Base-by-base conservation (phyloP, 306 rosid species). In the Cyclanthera cordifolia region DNA sequence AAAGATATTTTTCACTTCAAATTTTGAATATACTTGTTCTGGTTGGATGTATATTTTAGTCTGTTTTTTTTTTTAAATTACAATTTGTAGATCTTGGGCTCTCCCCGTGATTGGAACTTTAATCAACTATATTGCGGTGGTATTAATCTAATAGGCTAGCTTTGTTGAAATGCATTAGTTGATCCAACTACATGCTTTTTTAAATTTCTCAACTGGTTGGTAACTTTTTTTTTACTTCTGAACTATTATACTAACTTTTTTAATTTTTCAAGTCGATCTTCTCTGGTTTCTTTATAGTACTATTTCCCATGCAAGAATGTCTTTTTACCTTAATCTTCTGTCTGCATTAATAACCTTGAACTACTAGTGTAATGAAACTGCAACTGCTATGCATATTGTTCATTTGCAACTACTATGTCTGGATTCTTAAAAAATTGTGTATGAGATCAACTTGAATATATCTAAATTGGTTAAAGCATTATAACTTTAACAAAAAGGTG, bases 111-210 rank as follows among this genome's bases (percentile, higher is more conserved):
- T 66, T 34, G 67, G 34, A 74, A 20, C 47, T 2, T 8, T 15
- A 10, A 30, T 55, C 69, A 63, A 53, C 67, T 69, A 24, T 66
- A 10, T 75, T 48, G 32, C 17, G 13, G 49, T 64, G 58, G 50
- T 59, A 27, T 75, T 51, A 11, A 73, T 63, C 75, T 47, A 57
- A 19, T 57, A 65, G 50, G 30, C 68, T 41, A 8, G 39, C 49
- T 34, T 32, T 14, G 39, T 74, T 45, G 53, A 23, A 43, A 46
- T 67, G 67, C 20, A 16, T 21, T 20, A 23, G 39, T 55, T 74
- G 72, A 17, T 27, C 45, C 10, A 50, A 21, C 50, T 52, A 3
- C 21, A 32, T 69, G 50, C 15, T 13, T 24, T 66, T 47, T 65
- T 65, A 63, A 52, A 19, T 20, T 63, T 63, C n/a, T 63, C 32